phyloP scores from a whole-genome alignment of 805 yeast species.

The Ogataea dorogensis region DNA sequence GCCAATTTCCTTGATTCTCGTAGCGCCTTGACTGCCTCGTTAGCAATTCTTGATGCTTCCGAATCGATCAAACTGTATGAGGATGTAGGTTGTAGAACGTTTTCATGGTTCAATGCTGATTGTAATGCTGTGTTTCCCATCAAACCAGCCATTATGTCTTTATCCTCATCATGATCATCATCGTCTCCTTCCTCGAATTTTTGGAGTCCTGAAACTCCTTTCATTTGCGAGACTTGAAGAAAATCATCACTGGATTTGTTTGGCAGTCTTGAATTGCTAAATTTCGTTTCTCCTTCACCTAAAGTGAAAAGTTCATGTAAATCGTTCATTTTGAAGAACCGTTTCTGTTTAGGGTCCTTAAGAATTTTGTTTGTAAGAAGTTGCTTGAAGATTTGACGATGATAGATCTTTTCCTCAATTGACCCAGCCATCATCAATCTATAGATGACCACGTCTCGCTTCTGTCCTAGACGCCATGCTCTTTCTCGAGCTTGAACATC shows the following conservation, averaged over 20 bases:
- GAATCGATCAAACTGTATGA: conserved; percentile 55
- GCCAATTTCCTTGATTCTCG: conserved; percentile 59
- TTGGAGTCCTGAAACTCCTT: conserved; percentile 74
- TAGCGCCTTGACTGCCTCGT: conserved; percentile 61
- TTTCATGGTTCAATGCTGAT: conserved; percentile 75
- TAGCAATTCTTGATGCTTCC: conserved; percentile 61
- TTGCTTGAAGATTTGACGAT: conserved; percentile 94
- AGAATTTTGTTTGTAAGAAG: conserved; percentile 88
- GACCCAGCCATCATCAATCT: conserved; percentile 92
- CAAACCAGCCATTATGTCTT: conserved; percentile 69
- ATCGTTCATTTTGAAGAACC: conserved; percentile 91
- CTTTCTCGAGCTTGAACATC: conserved; percentile 96
- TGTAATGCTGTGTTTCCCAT: conserved; percentile 66
- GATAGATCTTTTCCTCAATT: conserved; percentile 95
- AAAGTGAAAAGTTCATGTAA: conserved; percentile 84
- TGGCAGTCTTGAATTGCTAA: conserved; percentile 54
- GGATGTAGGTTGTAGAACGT: conserved; percentile 50
- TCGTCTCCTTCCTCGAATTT: conserved; percentile 53
- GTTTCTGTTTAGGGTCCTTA: conserved; percentile 90
- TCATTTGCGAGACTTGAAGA: conserved; percentile 55
- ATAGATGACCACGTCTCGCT: conserved; percentile 85
- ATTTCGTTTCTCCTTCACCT: conserved; percentile 68
- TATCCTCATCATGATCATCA: conserved; percentile 49
- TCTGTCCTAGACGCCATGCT: conserved; percentile 97
- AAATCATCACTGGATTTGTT: conserved; percentile 59